Base-by-base conservation (phyloP, 2,329 filamentous ascomycete species). In the Harringtonia lauricola region DNA sequence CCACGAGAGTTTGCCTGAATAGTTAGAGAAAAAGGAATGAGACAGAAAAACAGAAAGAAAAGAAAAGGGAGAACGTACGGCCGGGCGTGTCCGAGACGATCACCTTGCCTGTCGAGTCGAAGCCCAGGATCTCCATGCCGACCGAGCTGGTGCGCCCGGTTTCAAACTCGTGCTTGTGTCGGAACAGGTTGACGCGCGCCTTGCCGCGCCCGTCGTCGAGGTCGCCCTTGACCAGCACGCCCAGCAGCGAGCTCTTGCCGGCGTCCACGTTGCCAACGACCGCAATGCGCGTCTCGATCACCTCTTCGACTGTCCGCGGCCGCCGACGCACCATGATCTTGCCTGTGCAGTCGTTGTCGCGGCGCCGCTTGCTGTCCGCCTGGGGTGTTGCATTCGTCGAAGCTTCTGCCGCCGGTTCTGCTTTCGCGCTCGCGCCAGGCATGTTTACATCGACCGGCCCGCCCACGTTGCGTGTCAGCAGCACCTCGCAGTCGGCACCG, bases 71-170 rank as follows among this genome's bases (percentile, higher is more conserved):
- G 8, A 17, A 61, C 65, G 83, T 86, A 60, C 92, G 78, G 1
- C 88, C 90, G 2, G 89, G 85, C 1, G 82, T 83, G 46, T 83
- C 83, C 33, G 86, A 90, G 15, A 80, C 77, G 15, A 96, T 76
- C 24, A 95, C 83, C 22, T 89, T 78, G 24, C 92, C 90, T 44
- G 76, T 74, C 41, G 83, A 87, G 61, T 96, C 88, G 54, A 95
- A 98, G 2, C 92, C 92, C 83, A 96, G 88, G 49, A 96, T 96
- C 62, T 98, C 92, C 89, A 96, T 94, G 35, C 92, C 90, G 1
- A 98, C 92, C 0, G 89, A 95, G 59, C 87, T 95, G 10, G 92
- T 98, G 51, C 92, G 76, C 2, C 92, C 92, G 38, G 86, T 92
- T 64, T 98, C 92, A 34, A 96, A 84, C 64, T 98, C 92, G 57